A percentile compares a stretch with the other conserved stretches of the same genome.
phyloP scores from a whole-genome alignment of 129 eudicot genomes.

The Lactuca sativa region DNA sequence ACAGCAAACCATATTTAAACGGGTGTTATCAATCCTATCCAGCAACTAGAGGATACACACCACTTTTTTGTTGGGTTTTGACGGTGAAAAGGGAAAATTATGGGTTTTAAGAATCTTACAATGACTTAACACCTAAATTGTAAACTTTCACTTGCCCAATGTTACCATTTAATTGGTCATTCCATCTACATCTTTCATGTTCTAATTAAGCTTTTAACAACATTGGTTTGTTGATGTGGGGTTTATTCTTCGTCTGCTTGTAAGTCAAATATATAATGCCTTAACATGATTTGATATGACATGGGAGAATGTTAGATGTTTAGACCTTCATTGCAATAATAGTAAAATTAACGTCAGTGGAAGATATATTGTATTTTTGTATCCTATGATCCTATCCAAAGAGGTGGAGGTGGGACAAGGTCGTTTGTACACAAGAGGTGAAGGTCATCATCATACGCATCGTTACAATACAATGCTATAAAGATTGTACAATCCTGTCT shows the following conservation, averaged over 20 bases:
- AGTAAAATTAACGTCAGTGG: no score
- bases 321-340: neutral
- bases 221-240: neutral
- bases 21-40: neutral
- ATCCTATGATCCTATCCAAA: neutral
- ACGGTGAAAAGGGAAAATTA: neutral
- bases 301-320: neutral
- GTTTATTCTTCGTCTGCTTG: neutral
- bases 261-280: neutral
- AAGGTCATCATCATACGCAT: no score
- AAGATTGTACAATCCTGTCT: no score
- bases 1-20: neutral
- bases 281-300: neutral
- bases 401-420: neutral
- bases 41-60: neutral
- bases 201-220: neutral
- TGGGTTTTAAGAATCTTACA: neutral
- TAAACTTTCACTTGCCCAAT: neutral
- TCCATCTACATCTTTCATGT: neutral
- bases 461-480: no score
- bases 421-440: no score
- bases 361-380: no score
- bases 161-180: neutral
- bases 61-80: neutral
- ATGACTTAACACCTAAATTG: slow-evolving; percentile 5